Evolutionary conservation across 164 flowering plant genomes (phyloP).

Genomic region (Umbilicus rupestris): DNA sequence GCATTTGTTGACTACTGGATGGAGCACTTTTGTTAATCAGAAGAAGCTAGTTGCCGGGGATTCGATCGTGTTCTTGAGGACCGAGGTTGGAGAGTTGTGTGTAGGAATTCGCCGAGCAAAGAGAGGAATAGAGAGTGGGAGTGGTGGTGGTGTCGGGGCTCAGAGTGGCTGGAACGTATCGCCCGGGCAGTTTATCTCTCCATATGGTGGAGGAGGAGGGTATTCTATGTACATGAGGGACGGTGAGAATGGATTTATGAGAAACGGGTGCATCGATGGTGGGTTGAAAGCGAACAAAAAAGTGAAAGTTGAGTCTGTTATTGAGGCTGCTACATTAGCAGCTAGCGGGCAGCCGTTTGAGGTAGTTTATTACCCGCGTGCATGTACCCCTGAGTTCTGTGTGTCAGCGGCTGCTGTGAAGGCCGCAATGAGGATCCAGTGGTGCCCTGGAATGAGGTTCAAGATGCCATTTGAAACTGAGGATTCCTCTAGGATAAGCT

Average conservation of each 20-base stretch:
- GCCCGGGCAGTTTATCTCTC: conserved; percentile 26
- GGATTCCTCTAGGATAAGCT: conserved; percentile 90
- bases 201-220: conserved; percentile 32
- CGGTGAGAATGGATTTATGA: conserved; percentile 34
- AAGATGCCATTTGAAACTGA: conserved; percentile 97
- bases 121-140: conserved; percentile 55
- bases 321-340: conserved; percentile 63
- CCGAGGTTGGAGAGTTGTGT: conserved; percentile 75
- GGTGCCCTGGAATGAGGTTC: conserved; percentile 90
- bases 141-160: conserved; percentile 31
- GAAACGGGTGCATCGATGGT: conserved; percentile 24
- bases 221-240: conserved; percentile 45
- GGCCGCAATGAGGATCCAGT: conserved; percentile 57
- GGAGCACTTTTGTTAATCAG: conserved; percentile 92
- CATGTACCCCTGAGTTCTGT: conserved; percentile 86
- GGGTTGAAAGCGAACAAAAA: conserved; percentile 27
- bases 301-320: conserved; percentile 54
- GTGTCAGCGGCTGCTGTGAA: conserved; percentile 56
- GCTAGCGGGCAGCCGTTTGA: conserved; percentile 67
- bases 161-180: conserved; percentile 49
- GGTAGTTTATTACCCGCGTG: conserved; percentile 75
- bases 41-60: conserved; percentile 97
- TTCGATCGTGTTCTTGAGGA: conserved; percentile 73
- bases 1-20: conserved; percentile 91
- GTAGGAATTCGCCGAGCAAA: conserved; percentile 87